Conservation (phyloP, 805 yeast species). For the Torulaspora delbrueckii region DNA sequence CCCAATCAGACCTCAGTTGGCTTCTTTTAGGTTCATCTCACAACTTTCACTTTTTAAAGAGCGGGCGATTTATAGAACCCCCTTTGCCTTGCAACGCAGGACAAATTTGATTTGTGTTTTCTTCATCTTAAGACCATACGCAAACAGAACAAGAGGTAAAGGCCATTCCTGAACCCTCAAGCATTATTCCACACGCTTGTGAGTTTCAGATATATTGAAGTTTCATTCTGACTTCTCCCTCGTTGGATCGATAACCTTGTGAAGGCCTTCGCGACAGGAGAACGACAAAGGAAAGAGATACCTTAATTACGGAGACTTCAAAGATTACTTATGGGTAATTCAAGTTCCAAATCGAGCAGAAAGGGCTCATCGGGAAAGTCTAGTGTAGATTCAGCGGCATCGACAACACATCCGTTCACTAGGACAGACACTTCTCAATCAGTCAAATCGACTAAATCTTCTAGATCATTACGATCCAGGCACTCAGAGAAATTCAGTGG, state of each 20-base stretch:
- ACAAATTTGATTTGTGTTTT: constrained; percentile 5
- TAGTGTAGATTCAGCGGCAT: constrained; percentile 5
- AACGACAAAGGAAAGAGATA: background rate
- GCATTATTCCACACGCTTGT: background rate
- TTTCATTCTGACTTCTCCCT: background rate
- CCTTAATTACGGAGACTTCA: background rate
- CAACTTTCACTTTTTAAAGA: constrained; percentile 1
- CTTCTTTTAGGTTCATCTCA: background rate
- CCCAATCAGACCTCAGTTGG: background rate
- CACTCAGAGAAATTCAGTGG: constrained; percentile 31
- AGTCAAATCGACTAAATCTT: constrained; percentile 44
- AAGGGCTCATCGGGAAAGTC: constrained; percentile 11
- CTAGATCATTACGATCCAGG: constrained; percentile 38
- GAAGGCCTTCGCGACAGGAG: background rate
- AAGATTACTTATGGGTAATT: constrained; percentile 44
- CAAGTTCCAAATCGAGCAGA: constrained; percentile 41
- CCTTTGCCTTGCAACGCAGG: constrained; percentile 8
- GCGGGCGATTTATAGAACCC: constrained; percentile 6
- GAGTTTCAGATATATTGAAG: background rate
- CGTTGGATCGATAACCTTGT: background rate
- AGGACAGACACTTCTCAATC: constrained; percentile 53
- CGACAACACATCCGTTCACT: constrained; percentile 40
- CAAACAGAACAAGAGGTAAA: constrained; percentile 2
- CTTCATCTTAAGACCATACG: background rate
- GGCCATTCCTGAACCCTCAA: background rate